phyloP scores from a whole-genome alignment of 2,329 filamentous ascomycete species.

The Graphilbum ipis-grandicollis region DNA sequence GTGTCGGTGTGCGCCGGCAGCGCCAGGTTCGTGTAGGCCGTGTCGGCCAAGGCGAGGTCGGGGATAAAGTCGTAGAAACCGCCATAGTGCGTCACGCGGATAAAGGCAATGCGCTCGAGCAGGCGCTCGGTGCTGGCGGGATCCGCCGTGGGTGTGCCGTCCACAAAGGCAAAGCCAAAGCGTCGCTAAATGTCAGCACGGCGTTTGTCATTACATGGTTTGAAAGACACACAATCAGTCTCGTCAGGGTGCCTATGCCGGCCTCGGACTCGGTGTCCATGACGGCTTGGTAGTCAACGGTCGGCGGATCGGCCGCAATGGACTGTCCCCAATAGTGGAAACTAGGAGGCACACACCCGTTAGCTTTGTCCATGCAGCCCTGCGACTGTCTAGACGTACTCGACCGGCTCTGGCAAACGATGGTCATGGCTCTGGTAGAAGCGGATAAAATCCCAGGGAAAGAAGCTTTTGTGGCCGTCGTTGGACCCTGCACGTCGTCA shows the following conservation, averaged over 20 bases:
- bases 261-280: conserved; percentile 31
- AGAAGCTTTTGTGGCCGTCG: conserved; percentile 52
- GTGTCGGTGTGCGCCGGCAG: conserved; percentile 83
- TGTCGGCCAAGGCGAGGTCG: conserved; percentile 74
- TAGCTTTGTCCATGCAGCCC: background rate
- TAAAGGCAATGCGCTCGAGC: conserved; percentile 67
- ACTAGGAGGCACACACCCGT: conserved; percentile 5
- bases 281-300: conserved; percentile 40
- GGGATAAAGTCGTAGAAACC: conserved; percentile 68
- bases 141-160: conserved; percentile 43
- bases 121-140: conserved; percentile 59
- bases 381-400: conserved; percentile 11
- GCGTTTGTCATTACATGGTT: too few species aligned
- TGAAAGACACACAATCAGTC: conserved; percentile 31
- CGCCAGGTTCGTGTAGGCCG: conserved; percentile 74
- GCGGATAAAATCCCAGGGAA: conserved; percentile 44
- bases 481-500: conserved; percentile 34
- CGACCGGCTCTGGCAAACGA: conserved; percentile 16
- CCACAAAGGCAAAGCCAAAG: conserved; percentile 65
- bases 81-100: conserved; percentile 84
- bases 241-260: conserved; percentile 44
- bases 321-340: conserved; percentile 14
- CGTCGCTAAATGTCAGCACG: conserved; percentile 27
- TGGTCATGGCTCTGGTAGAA: conserved; percentile 21
- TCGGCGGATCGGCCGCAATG: conserved; percentile 31